A percentile compares a stretch with the other conserved stretches of the same genome.
These are phyloP conservation scores for Corymbia calophylla DNA, from an alignment of 441 rosid species.

Conservation along the genomic window DNA sequence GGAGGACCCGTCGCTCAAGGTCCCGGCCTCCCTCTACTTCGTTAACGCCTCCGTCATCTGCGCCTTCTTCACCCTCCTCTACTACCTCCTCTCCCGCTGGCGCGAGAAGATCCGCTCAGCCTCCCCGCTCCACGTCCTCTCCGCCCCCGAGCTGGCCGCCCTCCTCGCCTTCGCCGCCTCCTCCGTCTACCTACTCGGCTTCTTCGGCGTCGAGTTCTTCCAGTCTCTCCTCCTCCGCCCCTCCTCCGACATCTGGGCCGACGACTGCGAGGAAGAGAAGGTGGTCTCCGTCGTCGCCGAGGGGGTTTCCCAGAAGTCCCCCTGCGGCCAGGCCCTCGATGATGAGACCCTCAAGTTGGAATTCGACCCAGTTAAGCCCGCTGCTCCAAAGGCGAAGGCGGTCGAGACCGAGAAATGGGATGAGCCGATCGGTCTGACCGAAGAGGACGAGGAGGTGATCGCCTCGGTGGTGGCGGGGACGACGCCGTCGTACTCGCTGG, in stretches of 20 bases:
- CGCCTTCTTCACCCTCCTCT: slow-evolving; percentile 2
- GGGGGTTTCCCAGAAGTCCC: neutral
- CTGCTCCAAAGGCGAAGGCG: neutral
- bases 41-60: neutral
- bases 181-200: neutral
- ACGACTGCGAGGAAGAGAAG: neutral
- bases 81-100: slow-evolving; percentile 10
- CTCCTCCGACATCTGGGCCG: slow-evolving; percentile 3
- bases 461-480: slow-evolving; percentile 40
- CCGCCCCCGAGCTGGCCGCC: slow-evolving; percentile 5
- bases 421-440: neutral
- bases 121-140: slow-evolving; percentile 1
- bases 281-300: neutral
- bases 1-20: neutral
- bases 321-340: neutral
- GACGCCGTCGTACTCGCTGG: slow-evolving; percentile 59
- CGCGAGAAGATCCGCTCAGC: slow-evolving; percentile 10
- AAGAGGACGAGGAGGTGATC: neutral
- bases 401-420: neutral
- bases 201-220: slow-evolving; percentile 10
- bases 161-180: neutral
- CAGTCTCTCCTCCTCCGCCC: slow-evolving; percentile 12
- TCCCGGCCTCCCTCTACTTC: neutral
- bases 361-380: neutral
- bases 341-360: neutral